phyloP scores from a whole-genome alignment of 176 grass and related monocot species.

The Hordeum vulgare region DNA sequence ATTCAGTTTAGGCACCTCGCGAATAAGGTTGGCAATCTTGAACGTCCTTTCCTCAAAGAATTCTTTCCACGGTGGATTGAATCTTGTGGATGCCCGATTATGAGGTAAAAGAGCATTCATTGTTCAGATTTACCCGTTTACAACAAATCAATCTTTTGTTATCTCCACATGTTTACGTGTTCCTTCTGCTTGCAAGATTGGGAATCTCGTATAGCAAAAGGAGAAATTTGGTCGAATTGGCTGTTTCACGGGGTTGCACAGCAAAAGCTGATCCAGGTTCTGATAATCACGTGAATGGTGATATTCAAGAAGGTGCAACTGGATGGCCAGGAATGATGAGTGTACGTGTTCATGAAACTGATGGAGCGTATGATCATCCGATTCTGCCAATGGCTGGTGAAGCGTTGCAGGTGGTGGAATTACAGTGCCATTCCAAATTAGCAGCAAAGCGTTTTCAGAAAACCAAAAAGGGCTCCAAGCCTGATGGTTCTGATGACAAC shows the following conservation, averaged over 20 bases:
- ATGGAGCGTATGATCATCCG: conserved; percentile 84
- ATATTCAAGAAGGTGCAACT: conserved; percentile 60
- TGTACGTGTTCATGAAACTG: conserved; percentile 85
- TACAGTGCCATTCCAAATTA: conserved; percentile 91
- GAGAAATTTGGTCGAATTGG: conserved; percentile 88
- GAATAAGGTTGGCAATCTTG: conserved; percentile 94
- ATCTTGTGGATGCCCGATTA: conserved; percentile 82
- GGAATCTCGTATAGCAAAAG: conserved; percentile 93
- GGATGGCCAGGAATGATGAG: conserved; percentile 99
- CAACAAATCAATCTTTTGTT: neutral
- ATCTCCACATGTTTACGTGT: neutral
- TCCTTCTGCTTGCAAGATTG: conserved; percentile 52
- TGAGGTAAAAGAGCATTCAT: conserved; percentile 51
- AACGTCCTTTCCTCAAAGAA: conserved; percentile 97
- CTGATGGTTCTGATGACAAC: conserved; percentile 96
- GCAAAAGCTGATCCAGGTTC: conserved; percentile 41
- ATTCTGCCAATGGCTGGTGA: conserved; percentile 88
- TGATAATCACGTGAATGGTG: conserved; percentile 47
- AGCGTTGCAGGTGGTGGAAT: conserved; percentile 81
- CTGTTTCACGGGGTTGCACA: conserved; percentile 67
- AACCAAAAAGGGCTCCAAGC: conserved; percentile 71
- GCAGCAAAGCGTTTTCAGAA: conserved; percentile 83
- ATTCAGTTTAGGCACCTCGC: conserved; percentile 97
- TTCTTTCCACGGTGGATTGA: conserved; percentile 97
- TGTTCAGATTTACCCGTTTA: neutral